Base-by-base conservation (phyloP, 768 basidiomycete species). In the Flagelloscypha sp. region DNA sequence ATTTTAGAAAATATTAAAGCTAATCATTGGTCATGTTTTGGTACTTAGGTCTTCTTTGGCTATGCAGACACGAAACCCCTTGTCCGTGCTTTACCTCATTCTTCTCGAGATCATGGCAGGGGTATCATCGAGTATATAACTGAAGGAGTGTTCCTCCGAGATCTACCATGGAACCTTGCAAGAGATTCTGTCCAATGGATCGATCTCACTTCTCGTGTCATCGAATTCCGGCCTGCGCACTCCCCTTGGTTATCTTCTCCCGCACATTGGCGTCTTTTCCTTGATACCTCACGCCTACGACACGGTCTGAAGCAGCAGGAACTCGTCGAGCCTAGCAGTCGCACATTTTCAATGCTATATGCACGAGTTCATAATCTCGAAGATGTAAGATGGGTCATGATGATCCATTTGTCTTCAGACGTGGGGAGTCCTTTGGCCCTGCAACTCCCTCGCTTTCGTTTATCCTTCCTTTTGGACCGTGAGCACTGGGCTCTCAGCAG, bases 401-500 rank as follows among this genome's bases (percentile, higher is more conserved):
- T 52, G 18, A 43, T 39, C 6, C 36, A 30, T 38, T 16, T 15
- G 11, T 9, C 24, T 20, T 2, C 23, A 22, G 7, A 40, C 31
- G 6, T 36, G 71, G 0, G 48, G 41, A 1, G 50, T 61, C 24
- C 36, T n/a, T n/a, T n/a, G n/a, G n/a, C n/a, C n/a, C n/a, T n/a
- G n/a, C 36, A 48, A 1, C 45, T 73, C 5, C 67, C 66, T 21
- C 65, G 67, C 12, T 64, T 62, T 32, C 47, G 52, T 2, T 47
- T 73, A 6, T 53, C 58, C 0, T 73, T 74, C 36, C 59, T 57
- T 29, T 22, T 68, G 13, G 53, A 59, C 20, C 29, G 49, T n/a
- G n/a, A n/a, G n/a, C n/a, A n/a, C 2, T 46, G 48, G 11, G 47
- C 54, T 17, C 45, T 73, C 15, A 60, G 16, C 60, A 65, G 38